These are phyloP conservation scores for Metarhizium anisopliae DNA, from an alignment of 2,329 filamentous ascomycete species.

Conservation along the genomic window DNA sequence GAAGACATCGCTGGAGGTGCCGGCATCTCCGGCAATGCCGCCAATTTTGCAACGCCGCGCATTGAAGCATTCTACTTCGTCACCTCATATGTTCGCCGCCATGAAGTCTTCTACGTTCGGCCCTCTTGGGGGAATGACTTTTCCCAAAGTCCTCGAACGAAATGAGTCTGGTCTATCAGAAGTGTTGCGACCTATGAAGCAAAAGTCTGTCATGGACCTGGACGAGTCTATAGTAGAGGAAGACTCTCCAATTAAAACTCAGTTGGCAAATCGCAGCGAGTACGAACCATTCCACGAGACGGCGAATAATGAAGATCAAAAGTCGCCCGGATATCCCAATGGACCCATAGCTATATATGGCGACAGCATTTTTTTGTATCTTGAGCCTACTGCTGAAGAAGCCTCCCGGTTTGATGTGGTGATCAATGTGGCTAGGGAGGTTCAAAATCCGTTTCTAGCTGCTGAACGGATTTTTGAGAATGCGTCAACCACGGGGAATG, in stretches of 20 bases:
- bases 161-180: constrained; percentile 53
- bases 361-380: constrained; percentile 68
- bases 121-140: constrained; percentile 53
- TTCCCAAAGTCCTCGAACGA: constrained; percentile 50
- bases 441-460: constrained; percentile 61
- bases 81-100: constrained; percentile 55
- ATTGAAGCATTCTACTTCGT: constrained; percentile 59
- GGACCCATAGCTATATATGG: constrained; percentile 77
- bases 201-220: constrained; percentile 25
- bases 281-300: constrained; percentile 52
- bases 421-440: constrained; percentile 77
- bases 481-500: constrained; percentile 21
- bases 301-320: constrained; percentile 69
- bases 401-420: constrained; percentile 72
- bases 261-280: constrained; percentile 50
- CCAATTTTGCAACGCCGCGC: constrained; percentile 54
- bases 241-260: constrained; percentile 49
- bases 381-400: constrained; percentile 71
- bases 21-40: constrained; percentile 45
- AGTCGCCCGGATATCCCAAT: constrained; percentile 73
- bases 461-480: constrained; percentile 18
- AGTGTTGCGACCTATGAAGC: constrained; percentile 44
- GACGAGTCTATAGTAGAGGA: constrained; percentile 43
- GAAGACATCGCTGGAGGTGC: constrained; percentile 40
- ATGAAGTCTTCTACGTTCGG: constrained; percentile 52